Percentiles rank a stretch among this genome's conserved stretches.
phyloP scores from a whole-genome alignment of 192 early-diverging fungal genomes.

The Rhizoclosmatium globosum region DNA sequence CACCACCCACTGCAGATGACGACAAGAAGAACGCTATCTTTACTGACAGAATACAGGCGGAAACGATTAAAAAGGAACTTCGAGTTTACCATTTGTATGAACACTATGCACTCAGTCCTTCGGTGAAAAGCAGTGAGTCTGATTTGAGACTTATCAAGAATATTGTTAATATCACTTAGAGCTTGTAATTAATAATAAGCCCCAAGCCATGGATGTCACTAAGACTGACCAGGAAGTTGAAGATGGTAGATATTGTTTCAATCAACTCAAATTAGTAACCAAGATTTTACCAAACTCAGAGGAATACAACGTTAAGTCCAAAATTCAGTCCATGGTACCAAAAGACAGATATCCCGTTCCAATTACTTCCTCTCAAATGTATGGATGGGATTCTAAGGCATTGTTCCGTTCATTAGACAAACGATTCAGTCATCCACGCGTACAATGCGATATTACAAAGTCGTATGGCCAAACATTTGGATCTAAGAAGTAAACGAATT shows the following conservation, averaged over 20 bases:
- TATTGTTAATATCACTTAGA: constrained; percentile 20
- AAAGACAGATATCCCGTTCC: constrained; percentile 33
- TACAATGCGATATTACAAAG: constrained; percentile 38
- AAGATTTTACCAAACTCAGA: not conserved
- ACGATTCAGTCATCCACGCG: constrained; percentile 35
- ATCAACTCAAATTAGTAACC: not conserved
- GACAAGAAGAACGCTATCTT: constrained; percentile 43
- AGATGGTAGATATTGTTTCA: constrained; percentile 24
- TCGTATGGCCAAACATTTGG: constrained; percentile 33
- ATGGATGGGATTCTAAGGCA: constrained; percentile 45
- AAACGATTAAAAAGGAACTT: constrained; percentile 51
- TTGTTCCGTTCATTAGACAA: constrained; percentile 28
- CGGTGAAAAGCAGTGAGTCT: constrained; percentile 40
- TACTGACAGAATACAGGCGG: constrained; percentile 42
- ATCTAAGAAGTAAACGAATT: constrained; percentile 10
- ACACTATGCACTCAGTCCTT: constrained; percentile 44
- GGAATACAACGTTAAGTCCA: constrained; percentile 32
- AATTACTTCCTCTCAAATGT: constrained; percentile 44
- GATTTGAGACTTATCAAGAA: not conserved
- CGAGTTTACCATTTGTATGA: constrained; percentile 44
- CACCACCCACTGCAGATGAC: constrained; percentile 28
- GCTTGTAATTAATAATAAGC: constrained; percentile 43
- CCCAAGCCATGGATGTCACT: constrained; percentile 23
- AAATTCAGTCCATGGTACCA: constrained; percentile 24
- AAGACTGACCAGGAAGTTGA: constrained; percentile 24